Evolutionary conservation across 768 basidiomycete species (phyloP).

Genomic region (Boletus tylopilopsis): DNA sequence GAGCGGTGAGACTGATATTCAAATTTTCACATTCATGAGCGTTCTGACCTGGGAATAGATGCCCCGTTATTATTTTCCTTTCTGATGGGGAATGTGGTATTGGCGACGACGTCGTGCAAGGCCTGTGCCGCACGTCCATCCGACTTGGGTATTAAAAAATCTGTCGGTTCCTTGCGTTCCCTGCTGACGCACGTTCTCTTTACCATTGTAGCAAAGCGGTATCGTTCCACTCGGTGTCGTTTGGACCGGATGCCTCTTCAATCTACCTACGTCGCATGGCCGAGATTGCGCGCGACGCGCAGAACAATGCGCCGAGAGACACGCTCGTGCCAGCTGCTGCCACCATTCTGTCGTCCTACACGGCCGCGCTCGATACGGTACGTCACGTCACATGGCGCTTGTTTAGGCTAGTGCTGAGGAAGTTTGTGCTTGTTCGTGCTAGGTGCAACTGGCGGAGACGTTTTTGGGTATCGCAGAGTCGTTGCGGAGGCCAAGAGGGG

Average conservation of each 20-base stretch:
- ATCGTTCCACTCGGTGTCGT: conserved; percentile 58
- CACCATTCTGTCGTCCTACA: conserved; percentile 43
- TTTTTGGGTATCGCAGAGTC: conserved; percentile 59
- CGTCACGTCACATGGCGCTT: no score
- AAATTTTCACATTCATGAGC: neutral
- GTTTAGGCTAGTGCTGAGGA: no score
- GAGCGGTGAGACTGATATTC: conserved; percentile 37
- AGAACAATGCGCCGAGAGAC: conserved; percentile 42
- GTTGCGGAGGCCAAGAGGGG: conserved; percentile 51
- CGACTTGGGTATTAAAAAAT: conserved; percentile 44
- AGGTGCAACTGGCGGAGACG: conserved; percentile 55
- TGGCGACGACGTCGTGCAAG: conserved; percentile 35
- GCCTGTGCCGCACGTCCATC: conserved; percentile 40
- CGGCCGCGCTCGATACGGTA: conserved; percentile 50
- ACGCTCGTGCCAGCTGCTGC: conserved; percentile 31
- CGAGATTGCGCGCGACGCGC: conserved; percentile 45
- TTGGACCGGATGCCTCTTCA: conserved; percentile 35
- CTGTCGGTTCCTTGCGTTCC: rapidly evolving
- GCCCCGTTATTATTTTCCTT: conserved; percentile 39
- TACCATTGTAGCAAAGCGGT: conserved; percentile 41
- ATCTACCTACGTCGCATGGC: conserved; percentile 45
- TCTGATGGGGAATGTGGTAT: conserved; percentile 46
- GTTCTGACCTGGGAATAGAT: conserved; percentile 1
- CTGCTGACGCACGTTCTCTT: neutral
- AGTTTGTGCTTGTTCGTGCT: neutral